These are phyloP conservation scores for Petrea volubilis DNA, from an alignment of 257 asterid genomes.

Conservation along the genomic window DNA sequence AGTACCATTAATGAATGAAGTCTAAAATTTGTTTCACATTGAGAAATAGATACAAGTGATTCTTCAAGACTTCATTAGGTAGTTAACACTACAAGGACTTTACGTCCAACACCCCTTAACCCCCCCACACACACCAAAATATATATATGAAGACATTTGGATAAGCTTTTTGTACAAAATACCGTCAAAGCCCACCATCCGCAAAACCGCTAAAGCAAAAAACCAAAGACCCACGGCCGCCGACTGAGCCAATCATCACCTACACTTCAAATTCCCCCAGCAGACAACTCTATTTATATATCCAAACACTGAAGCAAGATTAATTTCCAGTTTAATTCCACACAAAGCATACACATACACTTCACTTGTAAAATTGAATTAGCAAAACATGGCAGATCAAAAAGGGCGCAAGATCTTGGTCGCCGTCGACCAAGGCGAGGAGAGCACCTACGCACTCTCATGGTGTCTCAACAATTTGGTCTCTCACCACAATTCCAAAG, in stretches of 20 bases:
- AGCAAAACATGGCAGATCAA: constrained; percentile 36
- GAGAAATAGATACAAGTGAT: too few species aligned
- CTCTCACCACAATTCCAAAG: constrained; percentile 29
- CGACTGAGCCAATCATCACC: constrained; percentile 26
- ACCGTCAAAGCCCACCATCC: constrained; percentile 33
- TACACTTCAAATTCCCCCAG: background rate
- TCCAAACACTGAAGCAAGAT: background rate
- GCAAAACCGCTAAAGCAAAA: constrained; percentile 15
- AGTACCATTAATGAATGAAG: too few species aligned
- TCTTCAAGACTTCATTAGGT: too few species aligned
- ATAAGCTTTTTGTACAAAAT: background rate
- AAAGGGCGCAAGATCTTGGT: constrained; percentile 54
- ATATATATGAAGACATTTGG: background rate
- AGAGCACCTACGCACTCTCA: constrained; percentile 63
- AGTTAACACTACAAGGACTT: too few species aligned
- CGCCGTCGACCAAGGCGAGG: constrained; percentile 75
- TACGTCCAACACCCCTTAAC: too few species aligned
- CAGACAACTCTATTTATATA: constrained; percentile 8
- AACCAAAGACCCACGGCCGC: constrained; percentile 29
- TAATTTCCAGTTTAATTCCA: background rate
- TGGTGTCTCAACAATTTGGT: constrained; percentile 65
- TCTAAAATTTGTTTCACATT: too few species aligned
- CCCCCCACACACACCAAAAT: background rate
- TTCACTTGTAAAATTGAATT: too few species aligned
- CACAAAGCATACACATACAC: background rate